These are phyloP conservation scores for Botrytis sinoallii DNA, from an alignment of 2,329 filamentous ascomycete species.

Conservation along the genomic window DNA sequence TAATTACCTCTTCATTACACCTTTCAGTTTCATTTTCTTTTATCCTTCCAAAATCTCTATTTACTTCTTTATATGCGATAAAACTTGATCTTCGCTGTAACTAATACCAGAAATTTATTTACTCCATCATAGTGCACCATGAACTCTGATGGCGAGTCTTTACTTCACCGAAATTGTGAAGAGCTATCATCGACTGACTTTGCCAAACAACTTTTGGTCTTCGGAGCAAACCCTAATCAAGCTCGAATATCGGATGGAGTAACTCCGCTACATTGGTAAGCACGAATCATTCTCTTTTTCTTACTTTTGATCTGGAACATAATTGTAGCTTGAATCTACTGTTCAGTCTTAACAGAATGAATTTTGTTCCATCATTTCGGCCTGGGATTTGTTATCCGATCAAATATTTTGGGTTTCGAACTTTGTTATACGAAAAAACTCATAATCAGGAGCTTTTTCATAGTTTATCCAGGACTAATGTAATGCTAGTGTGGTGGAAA, in stretches of 20 bases:
- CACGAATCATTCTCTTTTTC: not conserved
- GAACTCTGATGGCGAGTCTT: not conserved
- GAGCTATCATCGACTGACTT: not conserved
- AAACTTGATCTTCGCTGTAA: not conserved
- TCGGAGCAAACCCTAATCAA: constrained; percentile 6
- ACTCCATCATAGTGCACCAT: not conserved
- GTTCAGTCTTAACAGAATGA: not conserved
- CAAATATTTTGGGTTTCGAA: not conserved
- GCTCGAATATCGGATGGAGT: not conserved
- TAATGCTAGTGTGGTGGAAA: not conserved
- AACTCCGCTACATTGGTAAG: constrained; percentile 3
- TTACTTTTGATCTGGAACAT: too few relatives aligned
- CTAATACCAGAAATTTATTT: not conserved
- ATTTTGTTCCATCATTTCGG: not conserved
- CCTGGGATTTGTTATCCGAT: not conserved
- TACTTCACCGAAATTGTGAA: constrained; percentile 5
- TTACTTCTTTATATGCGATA: not conserved
- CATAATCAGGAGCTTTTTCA: not conserved
- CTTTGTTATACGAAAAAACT: not conserved
- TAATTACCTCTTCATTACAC: not conserved
- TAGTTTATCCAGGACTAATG: not conserved
- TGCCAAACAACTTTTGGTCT: not conserved
- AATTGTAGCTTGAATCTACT: not conserved
- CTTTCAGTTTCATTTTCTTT: not conserved
- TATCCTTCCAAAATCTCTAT: not conserved